Conservation (phyloP, 2,329 filamentous ascomycete species). For the Epichloe uncinata region DNA sequence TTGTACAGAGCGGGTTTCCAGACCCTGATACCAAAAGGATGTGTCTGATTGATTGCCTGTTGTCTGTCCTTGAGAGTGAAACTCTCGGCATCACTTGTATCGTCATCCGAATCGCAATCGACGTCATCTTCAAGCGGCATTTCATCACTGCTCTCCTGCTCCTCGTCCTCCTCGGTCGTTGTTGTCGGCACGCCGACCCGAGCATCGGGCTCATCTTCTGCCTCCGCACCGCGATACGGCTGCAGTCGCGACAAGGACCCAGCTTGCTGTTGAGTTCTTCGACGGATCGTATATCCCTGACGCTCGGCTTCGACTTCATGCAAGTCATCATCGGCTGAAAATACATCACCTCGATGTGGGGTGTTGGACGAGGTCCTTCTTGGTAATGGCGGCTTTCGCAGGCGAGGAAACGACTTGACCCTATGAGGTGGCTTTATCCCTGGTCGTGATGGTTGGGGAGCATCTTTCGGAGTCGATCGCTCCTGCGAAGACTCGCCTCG, state of each 20-base stretch:
- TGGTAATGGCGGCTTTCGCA: constrained; percentile 59
- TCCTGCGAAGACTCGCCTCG: constrained; percentile 27
- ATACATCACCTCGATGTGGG: constrained; percentile 71
- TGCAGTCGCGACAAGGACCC: constrained; percentile 28
- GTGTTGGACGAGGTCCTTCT: constrained; percentile 65
- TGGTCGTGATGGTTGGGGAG: constrained; percentile 22
- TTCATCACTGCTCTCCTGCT: constrained; percentile 23
- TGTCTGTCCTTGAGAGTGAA: constrained; percentile 96
- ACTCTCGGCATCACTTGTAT: constrained; percentile 85
- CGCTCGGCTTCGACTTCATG: constrained; percentile 63
- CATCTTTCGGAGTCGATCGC: constrained; percentile 18
- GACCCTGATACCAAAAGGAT: constrained; percentile 95
- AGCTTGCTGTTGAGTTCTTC: constrained; percentile 18
- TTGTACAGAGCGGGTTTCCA: constrained; percentile 99
- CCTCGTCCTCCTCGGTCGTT: constrained; percentile 11
- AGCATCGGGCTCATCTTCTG: constrained; percentile 12
- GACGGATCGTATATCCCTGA: constrained; percentile 19
- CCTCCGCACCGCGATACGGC: constrained; percentile 16
- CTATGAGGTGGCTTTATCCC: constrained; percentile 31
- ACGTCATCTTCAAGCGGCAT: constrained; percentile 31
- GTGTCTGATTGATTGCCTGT: constrained; percentile 95
- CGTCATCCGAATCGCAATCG: constrained; percentile 53
- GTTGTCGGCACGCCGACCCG: constrained; percentile 6
- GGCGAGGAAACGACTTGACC: constrained; percentile 32
- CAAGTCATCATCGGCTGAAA: constrained; percentile 81